A percentile compares a stretch with the other conserved stretches of the same genome.
Conservation (phyloP, 106 monocot species). For the Dendrobium catenatum region DNA sequence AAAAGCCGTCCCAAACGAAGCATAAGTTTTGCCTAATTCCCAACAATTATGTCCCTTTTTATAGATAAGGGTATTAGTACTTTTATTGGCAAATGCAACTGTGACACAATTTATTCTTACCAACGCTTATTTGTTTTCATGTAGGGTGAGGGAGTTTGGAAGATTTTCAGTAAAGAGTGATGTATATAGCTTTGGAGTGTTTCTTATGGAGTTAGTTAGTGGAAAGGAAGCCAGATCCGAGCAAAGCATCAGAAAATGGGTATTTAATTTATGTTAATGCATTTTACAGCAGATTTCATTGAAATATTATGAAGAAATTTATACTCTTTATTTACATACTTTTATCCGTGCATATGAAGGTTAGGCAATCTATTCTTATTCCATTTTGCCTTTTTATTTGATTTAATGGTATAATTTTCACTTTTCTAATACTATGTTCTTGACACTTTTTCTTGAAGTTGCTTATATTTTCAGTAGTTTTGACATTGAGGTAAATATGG, state of each 20-base stretch:
- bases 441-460: not conserved
- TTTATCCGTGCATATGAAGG: not conserved
- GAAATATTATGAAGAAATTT: slow-evolving; percentile 1
- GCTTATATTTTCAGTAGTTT: not conserved
- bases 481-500: too few relatives aligned
- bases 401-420: not conserved
- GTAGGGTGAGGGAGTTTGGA: slow-evolving; percentile 54
- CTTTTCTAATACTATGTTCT: not conserved
- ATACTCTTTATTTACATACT: not conserved
- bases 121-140: not conserved
- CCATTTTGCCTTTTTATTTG: not conserved
- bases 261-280: slow-evolving; percentile 21
- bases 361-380: not conserved
- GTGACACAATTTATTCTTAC: not conserved
- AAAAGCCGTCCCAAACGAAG: too few relatives aligned
- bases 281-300: not conserved
- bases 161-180: slow-evolving; percentile 65
- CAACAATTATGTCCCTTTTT: too few relatives aligned
- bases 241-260: slow-evolving; percentile 67
- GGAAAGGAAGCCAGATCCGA: slow-evolving; percentile 48
- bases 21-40: not conserved
- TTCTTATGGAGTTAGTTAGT: slow-evolving; percentile 82
- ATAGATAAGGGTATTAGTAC: not conserved
- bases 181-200: slow-evolving; percentile 93
- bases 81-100: not conserved